Evolutionary conservation across 2,329 filamentous ascomycete species (phyloP).

Genomic region (Penicillium sp.): DNA sequence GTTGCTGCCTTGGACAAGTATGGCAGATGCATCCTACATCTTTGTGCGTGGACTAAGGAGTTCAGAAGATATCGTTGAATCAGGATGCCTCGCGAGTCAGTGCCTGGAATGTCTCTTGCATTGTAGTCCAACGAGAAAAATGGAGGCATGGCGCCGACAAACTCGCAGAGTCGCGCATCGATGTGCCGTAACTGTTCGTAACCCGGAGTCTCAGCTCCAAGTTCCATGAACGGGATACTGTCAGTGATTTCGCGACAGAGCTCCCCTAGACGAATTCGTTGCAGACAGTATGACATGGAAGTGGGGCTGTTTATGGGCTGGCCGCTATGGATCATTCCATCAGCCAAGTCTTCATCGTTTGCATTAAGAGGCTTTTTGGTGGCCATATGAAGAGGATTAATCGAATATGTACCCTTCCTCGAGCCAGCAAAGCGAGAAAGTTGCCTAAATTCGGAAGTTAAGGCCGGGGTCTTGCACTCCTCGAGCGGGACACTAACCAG

Average conservation of each 20-base stretch:
- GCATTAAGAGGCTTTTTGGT: constrained; percentile 38
- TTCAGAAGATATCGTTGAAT: constrained; percentile 38
- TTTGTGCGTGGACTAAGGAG: constrained; percentile 35
- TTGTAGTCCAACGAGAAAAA: constrained; percentile 32
- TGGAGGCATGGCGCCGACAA: constrained; percentile 31
- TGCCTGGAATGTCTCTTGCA: constrained; percentile 3
- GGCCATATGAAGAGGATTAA: constrained; percentile 40
- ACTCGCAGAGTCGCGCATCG: constrained; percentile 32
- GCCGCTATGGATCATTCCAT: constrained; percentile 23
- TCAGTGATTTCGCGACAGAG: constrained; percentile 41
- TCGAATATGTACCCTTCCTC: constrained; percentile 38
- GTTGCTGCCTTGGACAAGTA: constrained; percentile 32
- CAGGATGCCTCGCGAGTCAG: constrained; percentile 19
- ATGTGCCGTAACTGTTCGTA: constrained; percentile 35
- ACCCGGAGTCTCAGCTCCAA: constrained; percentile 15
- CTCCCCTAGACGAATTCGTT: constrained; percentile 35
- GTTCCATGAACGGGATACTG: constrained; percentile 25
- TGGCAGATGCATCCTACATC: constrained; percentile 41
- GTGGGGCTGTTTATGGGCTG: constrained; percentile 32
- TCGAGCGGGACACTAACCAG: constrained; percentile 26
- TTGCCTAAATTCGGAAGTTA: constrained; percentile 16
- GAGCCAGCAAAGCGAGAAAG: constrained; percentile 35
- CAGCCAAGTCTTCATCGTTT: constrained; percentile 35
- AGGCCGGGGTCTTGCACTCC: background rate
- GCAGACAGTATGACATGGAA: constrained; percentile 40